Evolutionary conservation across 805 yeast species (phyloP), one percentile per base, ranked within the genome.

Genomic region (Saccharomyces kudriavzevii): DNA sequence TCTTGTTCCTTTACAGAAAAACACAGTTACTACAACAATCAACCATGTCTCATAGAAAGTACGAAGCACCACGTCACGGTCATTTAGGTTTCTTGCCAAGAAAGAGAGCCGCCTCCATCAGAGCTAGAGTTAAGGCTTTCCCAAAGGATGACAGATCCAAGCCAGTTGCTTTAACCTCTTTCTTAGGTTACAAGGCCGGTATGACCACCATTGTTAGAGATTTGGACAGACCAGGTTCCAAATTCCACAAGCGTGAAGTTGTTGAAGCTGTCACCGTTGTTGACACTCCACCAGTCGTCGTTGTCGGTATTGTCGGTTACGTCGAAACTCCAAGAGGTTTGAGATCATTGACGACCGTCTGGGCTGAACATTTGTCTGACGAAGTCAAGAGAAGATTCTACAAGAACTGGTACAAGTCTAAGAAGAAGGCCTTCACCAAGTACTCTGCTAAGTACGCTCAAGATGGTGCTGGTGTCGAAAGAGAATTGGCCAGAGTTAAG

Each of bases 51-150:
- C 99, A 94, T 94, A 89, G 99, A 87, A 94, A 94, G 87, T 94
- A 75, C 94, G 98, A 94, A 89, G 96, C 94, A 72, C 99, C 99
- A 84, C 90, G 99, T 84, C 98, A 94, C 91, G 99, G 99, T 80
- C 92, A 96, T 78, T 83, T 94, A 77, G 99, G 98, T 75, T 94
- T 90, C 96, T 83, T 87, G 72, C 99, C 99, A 87, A 90, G 97
- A 85, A 94, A 94, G 97, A 90, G 99, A 85, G 90, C 98, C 75
- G 85, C 95, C 78, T 82, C 87, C 76, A 94, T 89, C 82, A 89
- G 96, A 84, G 99, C 97, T 81, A 91, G 89, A 83, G 94, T 91
- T 75, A 92, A 90, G 89, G 82, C 99, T 61, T 94, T 92, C 96
- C 99, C 99, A 77, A 90, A 86, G 84, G 98, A 92, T 78, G 96